These are phyloP conservation scores for Fusarium sp. DNA, from an alignment of 2,329 filamentous ascomycete genomes.

Conservation along the genomic window DNA sequence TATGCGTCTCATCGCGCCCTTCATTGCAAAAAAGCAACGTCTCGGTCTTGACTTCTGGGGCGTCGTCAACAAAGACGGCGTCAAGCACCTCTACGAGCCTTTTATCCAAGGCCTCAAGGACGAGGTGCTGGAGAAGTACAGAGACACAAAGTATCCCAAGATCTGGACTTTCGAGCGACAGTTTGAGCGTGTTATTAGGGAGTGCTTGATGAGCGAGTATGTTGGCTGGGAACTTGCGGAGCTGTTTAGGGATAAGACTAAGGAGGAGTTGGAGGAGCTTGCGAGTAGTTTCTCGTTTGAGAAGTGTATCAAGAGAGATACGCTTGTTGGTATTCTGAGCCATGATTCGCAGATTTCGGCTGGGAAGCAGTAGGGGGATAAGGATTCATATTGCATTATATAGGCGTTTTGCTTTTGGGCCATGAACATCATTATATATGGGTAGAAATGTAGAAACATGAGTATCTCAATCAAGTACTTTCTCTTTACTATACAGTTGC, in stretches of 20 bases:
- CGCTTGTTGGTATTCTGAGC: constrained; percentile 62
- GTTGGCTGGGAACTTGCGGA: constrained; percentile 65
- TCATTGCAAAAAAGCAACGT: constrained; percentile 65
- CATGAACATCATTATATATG: not conserved
- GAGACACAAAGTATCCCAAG: constrained; percentile 59
- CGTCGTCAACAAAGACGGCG: constrained; percentile 44
- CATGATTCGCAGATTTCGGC: constrained; percentile 9
- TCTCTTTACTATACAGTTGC: not conserved
- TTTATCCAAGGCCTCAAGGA: constrained; percentile 56
- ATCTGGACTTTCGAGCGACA: constrained; percentile 64
- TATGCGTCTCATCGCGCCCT: constrained; percentile 61
- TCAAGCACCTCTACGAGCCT: constrained; percentile 52
- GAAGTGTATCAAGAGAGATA: constrained; percentile 62
- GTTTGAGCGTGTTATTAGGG: constrained; percentile 56
- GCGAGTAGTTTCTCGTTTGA: constrained; percentile 64
- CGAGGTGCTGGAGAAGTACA: constrained; percentile 55
- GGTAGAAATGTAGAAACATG: not conserved
- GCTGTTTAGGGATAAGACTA: constrained; percentile 61
- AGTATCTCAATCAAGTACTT: not conserved
- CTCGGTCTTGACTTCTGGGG: constrained; percentile 69
- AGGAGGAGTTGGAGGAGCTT: constrained; percentile 65
- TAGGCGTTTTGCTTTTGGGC: not conserved
- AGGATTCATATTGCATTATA: not conserved
- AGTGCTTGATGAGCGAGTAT: constrained; percentile 58
- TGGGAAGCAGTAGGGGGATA: not conserved